Base-by-base conservation (phyloP, 768 basidiomycete genomes). In the Russula vinacea region DNA sequence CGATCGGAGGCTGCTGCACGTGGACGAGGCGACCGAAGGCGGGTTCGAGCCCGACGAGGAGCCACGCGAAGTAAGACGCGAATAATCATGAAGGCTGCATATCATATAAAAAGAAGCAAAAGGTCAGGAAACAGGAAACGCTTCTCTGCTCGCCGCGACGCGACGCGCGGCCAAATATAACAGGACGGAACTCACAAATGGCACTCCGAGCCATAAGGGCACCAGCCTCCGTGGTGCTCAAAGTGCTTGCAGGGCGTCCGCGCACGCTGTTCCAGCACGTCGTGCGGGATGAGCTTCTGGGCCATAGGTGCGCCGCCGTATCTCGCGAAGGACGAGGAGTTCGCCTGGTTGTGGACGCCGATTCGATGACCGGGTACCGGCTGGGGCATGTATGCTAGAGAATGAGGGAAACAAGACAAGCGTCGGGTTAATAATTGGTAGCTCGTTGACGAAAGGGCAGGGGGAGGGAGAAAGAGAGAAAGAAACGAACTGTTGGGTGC, bases 191-290 rank as follows among this genome's bases (percentile, higher is more conserved):
- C 35, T 54, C 19, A 65, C 64, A 61, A 65, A 42, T 65, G 64
- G 26, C 64, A 61, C 7, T 44, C 29, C 2, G 35, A n/a, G 19
- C 55, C 59, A 40, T 47, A 65, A 19, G 64, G 64, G 55, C 64
- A 65, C 59, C 64, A 65, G 32, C 64, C 64, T 2, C n/a, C 32
- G 33, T 65, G 44, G 32, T 52, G 47, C 14, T 51, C 58, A 37
- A 65, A 65, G 29, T 65, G 64, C 32, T 40, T 60, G 59, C 64
- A 65, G 1, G 49, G 47, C 11, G 53, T 65, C 22, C 32, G 58
- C 29, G 54, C 47, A 17, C 64, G 64, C 26, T 65, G 39, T 49
- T 52, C 55, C 1, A 61, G 55, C 24, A 65, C 47, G 26, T 61
- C 55, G 14, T 13, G 55, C 14, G 64, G 59, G 11, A 61, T 7